Base-by-base conservation (phyloP, 2,329 filamentous ascomycete species). In the Cladosporium sp. region DNA sequence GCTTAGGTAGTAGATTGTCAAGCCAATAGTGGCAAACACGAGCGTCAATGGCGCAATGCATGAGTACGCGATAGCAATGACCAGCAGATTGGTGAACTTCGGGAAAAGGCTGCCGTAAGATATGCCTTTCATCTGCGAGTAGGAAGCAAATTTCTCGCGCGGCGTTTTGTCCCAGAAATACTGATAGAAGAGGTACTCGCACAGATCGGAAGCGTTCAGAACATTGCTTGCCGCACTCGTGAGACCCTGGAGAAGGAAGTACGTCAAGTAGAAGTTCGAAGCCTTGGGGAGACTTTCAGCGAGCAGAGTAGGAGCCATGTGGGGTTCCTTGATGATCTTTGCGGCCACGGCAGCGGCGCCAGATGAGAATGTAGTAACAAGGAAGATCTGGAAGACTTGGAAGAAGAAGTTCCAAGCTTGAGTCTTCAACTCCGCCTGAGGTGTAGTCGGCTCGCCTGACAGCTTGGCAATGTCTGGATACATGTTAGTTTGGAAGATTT, bases 21-120 rank as follows among this genome's bases (percentile, higher is more conserved):
- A 68, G 15, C 78, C 77, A 14, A 79, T 65, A 6, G 71, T 71
- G 5, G 76, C 73, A 61, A 81, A 80, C 38, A 75, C 75, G 1
- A 80, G 67, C 6, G 80, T 74, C 3, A 81, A 65, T 3, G 78
- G 78, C 8, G 78, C 78, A 56, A 81, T 79, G 64, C 75, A 76
- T 5, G 77, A 74, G 63, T 81, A 80, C 28, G 72, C 75, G 36
- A 80, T 73, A 9, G 77, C 76, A 47, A 75, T 75, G 39, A 74
- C 68, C 14, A 72, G 61, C 60, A 80, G 69, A 59, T 78, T 80
- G 55, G 73, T 73, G 70, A 75, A 79, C 59, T 78, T 78, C 14
- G 78, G 78, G 60, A 73, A 78, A 61, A 76, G 76, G 7, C 74
- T 73, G 4, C 75, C 78, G 74, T 76, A 80, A 3, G 71, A 70